phyloP scores from a whole-genome alignment of 495 filamentous ascomycete species.

The Penicillium taxi region DNA sequence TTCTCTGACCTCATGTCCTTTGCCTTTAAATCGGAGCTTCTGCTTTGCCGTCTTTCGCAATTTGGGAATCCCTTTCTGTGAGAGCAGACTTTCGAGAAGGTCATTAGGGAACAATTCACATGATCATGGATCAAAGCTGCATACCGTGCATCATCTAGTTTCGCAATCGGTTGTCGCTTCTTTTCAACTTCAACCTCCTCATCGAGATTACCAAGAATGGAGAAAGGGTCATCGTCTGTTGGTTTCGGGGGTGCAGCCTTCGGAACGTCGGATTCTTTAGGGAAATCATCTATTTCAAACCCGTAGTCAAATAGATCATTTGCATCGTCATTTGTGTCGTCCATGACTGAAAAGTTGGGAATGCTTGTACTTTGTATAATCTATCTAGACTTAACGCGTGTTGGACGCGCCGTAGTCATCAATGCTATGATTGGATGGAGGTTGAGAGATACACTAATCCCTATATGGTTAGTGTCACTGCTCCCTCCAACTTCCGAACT shows the following conservation, averaged over 20 bases:
- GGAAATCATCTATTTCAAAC: slow-evolving; percentile 45
- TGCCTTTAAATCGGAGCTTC: slow-evolving; percentile 76
- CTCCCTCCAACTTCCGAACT: slow-evolving; percentile 25
- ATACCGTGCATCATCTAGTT: slow-evolving; percentile 76
- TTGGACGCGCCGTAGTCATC: slow-evolving; percentile 12
- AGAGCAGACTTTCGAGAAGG: slow-evolving; percentile 54
- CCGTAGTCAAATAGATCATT: slow-evolving; percentile 70
- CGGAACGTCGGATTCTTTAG: slow-evolving; percentile 30
- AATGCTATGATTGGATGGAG: slow-evolving; percentile 7
- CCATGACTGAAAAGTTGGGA: slow-evolving; percentile 2
- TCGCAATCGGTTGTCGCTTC: slow-evolving; percentile 66
- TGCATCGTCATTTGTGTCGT: slow-evolving; percentile 24
- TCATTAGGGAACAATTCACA: neutral
- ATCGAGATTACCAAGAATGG: slow-evolving; percentile 61
- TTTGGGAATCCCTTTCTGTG: slow-evolving; percentile 73
- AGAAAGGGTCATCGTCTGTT: slow-evolving; percentile 25
- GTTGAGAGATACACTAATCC: slow-evolving; percentile 14
- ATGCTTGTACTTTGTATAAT: too few species aligned
- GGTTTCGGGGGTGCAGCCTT: slow-evolving; percentile 19
- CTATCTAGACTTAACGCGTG: slow-evolving; percentile 9
- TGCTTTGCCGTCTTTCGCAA: slow-evolving; percentile 62
- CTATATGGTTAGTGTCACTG: slow-evolving; percentile 13
- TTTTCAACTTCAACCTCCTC: slow-evolving; percentile 76
- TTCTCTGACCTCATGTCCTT: slow-evolving; percentile 73
- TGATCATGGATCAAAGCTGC: too few species aligned